phyloP scores from a whole-genome alignment of 208 protist genomes.

The Balamuthia mandrillaris region DNA sequence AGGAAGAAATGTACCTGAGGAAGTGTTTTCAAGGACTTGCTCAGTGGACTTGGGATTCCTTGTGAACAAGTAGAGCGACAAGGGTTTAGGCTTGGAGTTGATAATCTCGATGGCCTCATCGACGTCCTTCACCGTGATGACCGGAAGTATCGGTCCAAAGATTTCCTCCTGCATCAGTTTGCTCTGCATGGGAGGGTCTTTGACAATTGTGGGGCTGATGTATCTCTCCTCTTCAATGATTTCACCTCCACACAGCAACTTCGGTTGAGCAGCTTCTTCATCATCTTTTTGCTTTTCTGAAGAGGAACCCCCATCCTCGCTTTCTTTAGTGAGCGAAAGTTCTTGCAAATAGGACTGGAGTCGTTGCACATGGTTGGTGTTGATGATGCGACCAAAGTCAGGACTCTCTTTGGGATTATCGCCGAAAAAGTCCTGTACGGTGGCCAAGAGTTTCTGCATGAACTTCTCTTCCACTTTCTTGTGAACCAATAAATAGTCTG shows the following conservation, averaged over 20 bases:
- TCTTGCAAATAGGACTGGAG: constrained; percentile 31
- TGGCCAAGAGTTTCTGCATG: no score
- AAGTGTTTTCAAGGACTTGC: constrained; percentile 46
- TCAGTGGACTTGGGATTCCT: constrained; percentile 51
- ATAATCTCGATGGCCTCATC: constrained; percentile 73
- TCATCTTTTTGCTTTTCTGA: no score
- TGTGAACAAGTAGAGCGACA: constrained; percentile 86
- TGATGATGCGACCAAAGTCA: constrained; percentile 68
- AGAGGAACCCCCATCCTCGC: no score
- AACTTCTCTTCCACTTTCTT: no score
- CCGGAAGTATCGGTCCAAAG: constrained; percentile 87
- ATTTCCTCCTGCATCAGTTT: constrained; percentile 75
- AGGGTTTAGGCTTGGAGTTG: constrained; percentile 70
- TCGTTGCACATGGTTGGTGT: constrained; percentile 61
- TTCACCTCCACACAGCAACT: constrained; percentile 77
- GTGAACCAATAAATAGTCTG: constrained; percentile 84
- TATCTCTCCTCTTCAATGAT: constrained; percentile 64
- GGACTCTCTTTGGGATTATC: constrained; percentile 37
- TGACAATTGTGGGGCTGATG: constrained; percentile 81
- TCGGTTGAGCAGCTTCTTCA: no score
- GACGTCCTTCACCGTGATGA: constrained; percentile 64
- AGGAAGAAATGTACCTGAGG: no score
- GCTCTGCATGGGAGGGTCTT: constrained; percentile 40
- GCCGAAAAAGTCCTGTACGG: constrained; percentile 49
- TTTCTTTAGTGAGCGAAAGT: no score